These are phyloP conservation scores for Salix suchowensis DNA, from an alignment of 345 rosid genomes.

Conservation along the genomic window DNA sequence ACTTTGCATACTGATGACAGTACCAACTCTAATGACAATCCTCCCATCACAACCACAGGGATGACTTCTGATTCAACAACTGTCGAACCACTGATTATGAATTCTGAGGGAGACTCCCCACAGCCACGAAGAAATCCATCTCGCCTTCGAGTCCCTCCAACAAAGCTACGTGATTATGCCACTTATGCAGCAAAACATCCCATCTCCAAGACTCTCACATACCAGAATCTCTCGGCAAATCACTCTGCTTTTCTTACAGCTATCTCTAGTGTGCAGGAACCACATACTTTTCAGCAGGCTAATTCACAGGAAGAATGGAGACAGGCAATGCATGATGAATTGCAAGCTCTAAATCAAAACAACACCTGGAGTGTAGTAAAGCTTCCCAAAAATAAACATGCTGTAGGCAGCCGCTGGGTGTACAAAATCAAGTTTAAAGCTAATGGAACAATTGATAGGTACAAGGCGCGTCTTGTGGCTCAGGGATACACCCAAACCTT, in stretches of 20 bases:
- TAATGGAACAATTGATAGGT: not conserved
- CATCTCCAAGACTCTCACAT: not conserved
- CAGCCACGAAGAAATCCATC: no score
- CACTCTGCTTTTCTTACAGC: not conserved
- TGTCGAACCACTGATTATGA: no score
- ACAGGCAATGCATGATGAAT: not conserved
- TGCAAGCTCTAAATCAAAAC: not conserved
- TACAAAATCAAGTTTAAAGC: not conserved
- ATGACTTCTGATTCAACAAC: no score
- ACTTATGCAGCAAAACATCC: not conserved
- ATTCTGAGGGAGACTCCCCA: no score
- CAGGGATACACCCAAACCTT: no score
- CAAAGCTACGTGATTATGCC: no score
- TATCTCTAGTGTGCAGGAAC: not conserved
- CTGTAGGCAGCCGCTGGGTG: not conserved
- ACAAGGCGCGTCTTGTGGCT: not conserved
- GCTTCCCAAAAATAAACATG: not conserved
- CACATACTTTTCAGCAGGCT: not conserved
- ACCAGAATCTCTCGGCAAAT: no score
- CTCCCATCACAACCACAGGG: no score
- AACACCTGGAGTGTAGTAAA: not conserved
- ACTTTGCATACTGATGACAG: no score
- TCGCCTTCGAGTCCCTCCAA: no score
- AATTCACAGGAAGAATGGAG: not conserved
- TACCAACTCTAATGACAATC: no score